A percentile compares a stretch with the other conserved stretches of the same genome.
Evolutionary conservation across 2,329 filamentous ascomycete genomes (phyloP).

Genomic region (Scortechinia acanthostroma): DNA sequence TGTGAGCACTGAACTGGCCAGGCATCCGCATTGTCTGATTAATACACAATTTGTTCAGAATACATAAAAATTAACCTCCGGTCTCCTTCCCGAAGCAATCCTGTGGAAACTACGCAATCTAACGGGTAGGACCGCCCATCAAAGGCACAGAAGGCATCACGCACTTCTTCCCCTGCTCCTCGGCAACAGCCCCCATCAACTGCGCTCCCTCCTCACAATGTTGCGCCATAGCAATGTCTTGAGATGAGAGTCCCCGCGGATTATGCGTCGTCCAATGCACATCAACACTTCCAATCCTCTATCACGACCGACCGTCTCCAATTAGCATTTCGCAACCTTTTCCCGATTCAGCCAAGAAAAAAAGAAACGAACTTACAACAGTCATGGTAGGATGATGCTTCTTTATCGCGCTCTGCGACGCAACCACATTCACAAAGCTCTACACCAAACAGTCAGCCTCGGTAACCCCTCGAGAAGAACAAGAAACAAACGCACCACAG

Average conservation of each 20-base stretch:
- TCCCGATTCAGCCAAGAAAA: too few species aligned
- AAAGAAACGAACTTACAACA: slow-evolving; percentile 22
- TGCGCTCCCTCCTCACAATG: slow-evolving; percentile 23
- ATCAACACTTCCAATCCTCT: slow-evolving; percentile 24
- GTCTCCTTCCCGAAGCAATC: too few species aligned
- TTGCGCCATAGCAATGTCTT: slow-evolving; percentile 22
- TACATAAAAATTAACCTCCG: too few species aligned
- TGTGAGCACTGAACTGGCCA: too few species aligned
- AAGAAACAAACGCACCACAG: slow-evolving; percentile 15
- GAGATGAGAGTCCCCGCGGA: slow-evolving; percentile 23
- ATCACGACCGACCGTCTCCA: too few species aligned
- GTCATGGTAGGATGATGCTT: slow-evolving; percentile 28
- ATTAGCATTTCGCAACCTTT: too few species aligned
- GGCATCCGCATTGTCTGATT: too few species aligned
- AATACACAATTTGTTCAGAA: too few species aligned
- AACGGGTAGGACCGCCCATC: too few species aligned
- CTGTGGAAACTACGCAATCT: too few species aligned
- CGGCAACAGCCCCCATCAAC: slow-evolving; percentile 18
- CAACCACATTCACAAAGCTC: slow-evolving; percentile 24
- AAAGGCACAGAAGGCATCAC: too few species aligned
- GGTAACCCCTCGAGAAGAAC: neutral
- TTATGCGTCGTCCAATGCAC: slow-evolving; percentile 28
- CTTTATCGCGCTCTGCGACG: slow-evolving; percentile 21
- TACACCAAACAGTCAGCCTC: too few species aligned
- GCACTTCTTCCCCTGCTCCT: neutral